Conservation (phyloP, 106 monocot genomes). For the Platanthera zijinensis region DNA sequence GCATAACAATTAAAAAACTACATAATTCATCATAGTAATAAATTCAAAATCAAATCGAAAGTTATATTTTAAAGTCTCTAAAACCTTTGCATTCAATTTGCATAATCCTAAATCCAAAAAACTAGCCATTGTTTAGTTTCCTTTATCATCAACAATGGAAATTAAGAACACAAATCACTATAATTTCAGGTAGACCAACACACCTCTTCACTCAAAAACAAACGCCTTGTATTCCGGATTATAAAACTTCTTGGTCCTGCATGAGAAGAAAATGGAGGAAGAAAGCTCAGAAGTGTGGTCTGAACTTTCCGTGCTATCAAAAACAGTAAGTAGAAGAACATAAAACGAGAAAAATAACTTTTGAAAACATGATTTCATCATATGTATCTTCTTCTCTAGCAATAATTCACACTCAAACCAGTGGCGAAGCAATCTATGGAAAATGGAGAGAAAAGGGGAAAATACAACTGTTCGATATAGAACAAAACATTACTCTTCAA, state of each 20-base stretch:
- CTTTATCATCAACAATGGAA: not conserved
- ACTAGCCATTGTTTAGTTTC: not conserved
- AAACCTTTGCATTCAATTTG: not conserved
- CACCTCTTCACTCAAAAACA: slow-evolving; percentile 57
- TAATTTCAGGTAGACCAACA: not conserved
- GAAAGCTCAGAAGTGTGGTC: not conserved
- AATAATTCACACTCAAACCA: not conserved
- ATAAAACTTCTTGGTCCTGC: slow-evolving; percentile 45
- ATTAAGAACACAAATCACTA: not conserved
- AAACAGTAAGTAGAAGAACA: not conserved
- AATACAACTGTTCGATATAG: not conserved
- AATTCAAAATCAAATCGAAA: not conserved
- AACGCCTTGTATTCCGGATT: slow-evolving; percentile 30
- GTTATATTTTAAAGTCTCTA: not conserved
- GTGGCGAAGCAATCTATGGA: not conserved
- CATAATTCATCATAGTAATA: not conserved
- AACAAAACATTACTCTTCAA: slow-evolving; percentile 33
- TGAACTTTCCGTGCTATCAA: not conserved
- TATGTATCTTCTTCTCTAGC: not conserved
- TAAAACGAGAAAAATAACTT: not conserved
- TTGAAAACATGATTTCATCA: not conserved
- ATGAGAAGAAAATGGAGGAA: slow-evolving; percentile 4
- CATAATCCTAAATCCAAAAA: not conserved
- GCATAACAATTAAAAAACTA: not conserved
- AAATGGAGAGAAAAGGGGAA: not conserved